A percentile compares a stretch with the other conserved stretches of the same genome.
Conservation (phyloP, 2,329 filamentous ascomycete species). For the Fusarium liriodendri region DNA sequence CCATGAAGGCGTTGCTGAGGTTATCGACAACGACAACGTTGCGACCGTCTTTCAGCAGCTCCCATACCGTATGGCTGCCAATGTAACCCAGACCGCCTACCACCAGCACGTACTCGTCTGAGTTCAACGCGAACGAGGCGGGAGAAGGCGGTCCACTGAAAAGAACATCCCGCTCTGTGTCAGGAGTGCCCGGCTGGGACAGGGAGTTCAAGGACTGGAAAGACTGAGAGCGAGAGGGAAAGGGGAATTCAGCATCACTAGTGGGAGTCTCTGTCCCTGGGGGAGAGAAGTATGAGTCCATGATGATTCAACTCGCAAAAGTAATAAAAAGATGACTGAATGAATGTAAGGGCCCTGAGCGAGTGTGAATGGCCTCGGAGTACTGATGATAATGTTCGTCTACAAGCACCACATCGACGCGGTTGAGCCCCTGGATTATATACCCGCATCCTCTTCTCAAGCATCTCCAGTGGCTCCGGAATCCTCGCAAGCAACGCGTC, state of each 20-base stretch:
- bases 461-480: background rate
- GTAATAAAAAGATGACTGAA: background rate
- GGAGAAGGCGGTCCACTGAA: constrained; percentile 13
- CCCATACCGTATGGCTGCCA: constrained; percentile 64
- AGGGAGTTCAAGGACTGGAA: background rate
- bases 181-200: constrained; percentile 9
- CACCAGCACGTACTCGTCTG: constrained; percentile 53
- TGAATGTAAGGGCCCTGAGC: background rate
- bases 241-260: background rate
- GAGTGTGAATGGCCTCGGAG: background rate
- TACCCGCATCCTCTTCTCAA: background rate
- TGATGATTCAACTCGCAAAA: background rate
- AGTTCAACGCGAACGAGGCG: constrained; percentile 9
- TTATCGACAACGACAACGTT: constrained; percentile 61
- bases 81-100: constrained; percentile 66
- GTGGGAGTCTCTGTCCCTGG: background rate
- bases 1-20: constrained; percentile 55
- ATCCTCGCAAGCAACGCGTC: background rate
- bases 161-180: constrained; percentile 11
- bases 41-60: constrained; percentile 63
- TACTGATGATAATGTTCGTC: background rate
- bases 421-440: background rate
- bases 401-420: background rate
- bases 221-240: constrained; percentile 6
- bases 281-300: background rate